Evolutionary conservation across 768 basidiomycete species (phyloP).

Genomic region (Amanita polypyramis): DNA sequence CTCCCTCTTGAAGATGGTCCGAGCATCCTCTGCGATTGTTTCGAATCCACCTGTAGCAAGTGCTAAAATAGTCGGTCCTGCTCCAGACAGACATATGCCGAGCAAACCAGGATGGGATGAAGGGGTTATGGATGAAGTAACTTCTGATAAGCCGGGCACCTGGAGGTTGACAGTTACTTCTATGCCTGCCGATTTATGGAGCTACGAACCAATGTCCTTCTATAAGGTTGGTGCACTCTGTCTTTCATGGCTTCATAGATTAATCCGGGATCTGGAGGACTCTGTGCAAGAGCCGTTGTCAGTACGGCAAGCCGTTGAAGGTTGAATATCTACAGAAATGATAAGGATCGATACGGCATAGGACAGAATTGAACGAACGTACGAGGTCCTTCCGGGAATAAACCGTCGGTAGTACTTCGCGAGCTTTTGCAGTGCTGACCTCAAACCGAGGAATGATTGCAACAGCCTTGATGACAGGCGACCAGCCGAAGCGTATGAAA

Average conservation of each 20-base stretch:
- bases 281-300: constrained; percentile 84
- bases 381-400: constrained; percentile 93
- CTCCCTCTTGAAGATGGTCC: constrained; percentile 57
- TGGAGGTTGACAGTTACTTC: constrained; percentile 20
- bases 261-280: constrained; percentile 89
- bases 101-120: constrained; percentile 86
- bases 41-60: constrained; percentile 83
- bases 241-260: constrained; percentile 99
- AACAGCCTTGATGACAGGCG: constrained; percentile 74
- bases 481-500: constrained; percentile 86
- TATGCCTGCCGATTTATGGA: constrained; percentile 1
- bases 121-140: constrained; percentile 84
- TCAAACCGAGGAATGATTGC: constrained; percentile 95
- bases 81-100: constrained; percentile 96
- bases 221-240: constrained; percentile 93
- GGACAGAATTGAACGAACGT: constrained; percentile 18
- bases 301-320: constrained; percentile 92
- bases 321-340: constrained; percentile 76
- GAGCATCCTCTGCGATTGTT: constrained; percentile 73
- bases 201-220: constrained; percentile 64
- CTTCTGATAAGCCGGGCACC: constrained; percentile 94
- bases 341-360: constrained; percentile 2
- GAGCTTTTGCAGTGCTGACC: constrained; percentile 89
- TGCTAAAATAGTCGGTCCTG: constrained; percentile 95
- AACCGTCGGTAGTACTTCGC: constrained; percentile 72